A percentile compares a stretch with the other conserved stretches of the same genome.
phyloP scores from a whole-genome alignment of 2,329 filamentous ascomycete species.

The Fusarium newnesense region DNA sequence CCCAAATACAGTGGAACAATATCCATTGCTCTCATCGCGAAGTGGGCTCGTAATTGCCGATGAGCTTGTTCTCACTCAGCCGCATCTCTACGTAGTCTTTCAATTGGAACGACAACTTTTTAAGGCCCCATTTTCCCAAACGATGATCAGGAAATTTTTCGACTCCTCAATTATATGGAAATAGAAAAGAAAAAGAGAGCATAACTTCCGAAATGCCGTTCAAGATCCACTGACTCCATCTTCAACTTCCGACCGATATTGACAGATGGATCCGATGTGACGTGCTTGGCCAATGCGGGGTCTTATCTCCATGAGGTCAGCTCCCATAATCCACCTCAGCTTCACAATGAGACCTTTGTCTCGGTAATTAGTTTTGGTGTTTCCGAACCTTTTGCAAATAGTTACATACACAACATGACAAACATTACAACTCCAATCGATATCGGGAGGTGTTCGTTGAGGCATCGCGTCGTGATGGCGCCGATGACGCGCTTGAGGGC shows the following conservation, averaged over 20 bases:
- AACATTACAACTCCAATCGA: background rate
- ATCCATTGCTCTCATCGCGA: background rate
- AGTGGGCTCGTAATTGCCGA: background rate
- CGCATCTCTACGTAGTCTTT: background rate
- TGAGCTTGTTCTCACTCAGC: background rate
- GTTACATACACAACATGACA: background rate
- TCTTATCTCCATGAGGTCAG: background rate
- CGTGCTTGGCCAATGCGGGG: conserved; percentile 22
- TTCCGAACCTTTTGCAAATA: background rate
- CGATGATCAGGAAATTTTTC: background rate
- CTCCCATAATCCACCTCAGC: background rate
- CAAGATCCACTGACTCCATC: conserved; percentile 14
- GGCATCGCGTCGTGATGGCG: conserved; percentile 23
- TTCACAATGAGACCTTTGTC: background rate
- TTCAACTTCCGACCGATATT: conserved; percentile 14
- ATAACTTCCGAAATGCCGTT: conserved; percentile 13
- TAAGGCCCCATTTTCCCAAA: background rate
- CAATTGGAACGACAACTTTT: background rate
- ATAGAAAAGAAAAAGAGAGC: background rate
- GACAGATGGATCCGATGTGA: conserved; percentile 5
- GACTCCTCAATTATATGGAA: background rate
- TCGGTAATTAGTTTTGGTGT: background rate
- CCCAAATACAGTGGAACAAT: background rate
- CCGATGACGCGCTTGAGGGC: conserved; percentile 19
- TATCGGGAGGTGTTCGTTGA: conserved; percentile 10